A percentile compares a stretch with the other conserved stretches of the same genome.
These are phyloP conservation scores for Prunus mume DNA, from an alignment of 306 rosid genomes.

Conservation along the genomic window DNA sequence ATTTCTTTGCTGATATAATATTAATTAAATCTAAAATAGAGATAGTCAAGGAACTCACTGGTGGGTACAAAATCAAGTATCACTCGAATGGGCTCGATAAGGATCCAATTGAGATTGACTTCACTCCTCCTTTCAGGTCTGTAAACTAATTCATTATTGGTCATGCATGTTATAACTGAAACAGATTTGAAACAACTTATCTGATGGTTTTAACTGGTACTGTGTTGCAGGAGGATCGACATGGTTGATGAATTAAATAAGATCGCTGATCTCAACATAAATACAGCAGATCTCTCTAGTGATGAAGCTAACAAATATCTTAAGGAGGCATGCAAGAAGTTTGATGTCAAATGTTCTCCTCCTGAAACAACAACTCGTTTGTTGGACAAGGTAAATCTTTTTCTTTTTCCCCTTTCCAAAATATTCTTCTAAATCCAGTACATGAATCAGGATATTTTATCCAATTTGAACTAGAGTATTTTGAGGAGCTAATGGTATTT, in stretches of 20 bases:
- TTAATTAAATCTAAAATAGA: constrained; percentile 43
- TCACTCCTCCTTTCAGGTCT: constrained; percentile 57
- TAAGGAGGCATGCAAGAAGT: constrained; percentile 67
- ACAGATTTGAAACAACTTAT: background rate
- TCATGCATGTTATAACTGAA: background rate
- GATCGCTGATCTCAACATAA: constrained; percentile 65
- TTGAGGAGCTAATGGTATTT: no score
- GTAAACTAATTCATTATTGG: constrained; percentile 1
- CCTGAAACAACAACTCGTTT: constrained; percentile 87
- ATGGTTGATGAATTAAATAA: constrained; percentile 82
- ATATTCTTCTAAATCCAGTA: background rate
- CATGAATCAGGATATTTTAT: background rate
- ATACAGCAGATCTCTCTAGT: constrained; percentile 69
- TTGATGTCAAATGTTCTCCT: constrained; percentile 75
- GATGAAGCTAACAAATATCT: constrained; percentile 76
- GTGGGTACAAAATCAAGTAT: constrained; percentile 69
- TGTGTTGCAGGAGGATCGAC: constrained; percentile 73
- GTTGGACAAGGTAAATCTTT: constrained; percentile 68
- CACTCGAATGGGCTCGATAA: constrained; percentile 56
- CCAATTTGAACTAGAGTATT: background rate
- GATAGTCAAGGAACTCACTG: constrained; percentile 79
- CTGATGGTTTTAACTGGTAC: constrained; percentile 19
- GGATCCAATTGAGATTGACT: constrained; percentile 32
- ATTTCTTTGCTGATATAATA: constrained; percentile 12
- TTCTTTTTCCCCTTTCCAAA: background rate